Evolutionary conservation across 805 yeast genomes (phyloP).

Genomic region (Lipomyces spencermartinsiae): DNA sequence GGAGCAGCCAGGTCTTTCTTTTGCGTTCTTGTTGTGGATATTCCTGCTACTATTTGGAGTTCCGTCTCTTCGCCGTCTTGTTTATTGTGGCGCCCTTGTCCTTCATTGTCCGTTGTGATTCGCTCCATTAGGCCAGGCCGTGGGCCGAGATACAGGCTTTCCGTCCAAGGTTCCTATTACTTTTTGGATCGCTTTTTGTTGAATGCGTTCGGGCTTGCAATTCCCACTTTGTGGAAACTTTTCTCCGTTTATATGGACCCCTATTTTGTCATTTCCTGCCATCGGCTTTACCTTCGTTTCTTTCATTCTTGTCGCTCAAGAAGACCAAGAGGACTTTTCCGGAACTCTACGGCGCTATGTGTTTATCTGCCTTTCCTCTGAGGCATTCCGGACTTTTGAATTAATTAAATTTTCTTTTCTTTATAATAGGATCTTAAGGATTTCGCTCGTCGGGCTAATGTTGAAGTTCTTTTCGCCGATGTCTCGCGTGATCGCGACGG

Average conservation of each 20-base stretch:
- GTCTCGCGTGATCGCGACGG: slow-evolving; percentile 48
- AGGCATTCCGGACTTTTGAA: slow-evolving; percentile 40
- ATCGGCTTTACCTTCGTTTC: background rate
- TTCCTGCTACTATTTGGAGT: background rate
- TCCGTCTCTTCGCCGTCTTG: background rate
- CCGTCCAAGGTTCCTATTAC: background rate
- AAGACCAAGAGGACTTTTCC: slow-evolving; percentile 14
- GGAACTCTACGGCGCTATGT: slow-evolving; percentile 4
- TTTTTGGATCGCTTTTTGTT: background rate
- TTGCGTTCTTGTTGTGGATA: slow-evolving; percentile 1
- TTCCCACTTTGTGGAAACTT: background rate
- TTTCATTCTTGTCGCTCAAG: slow-evolving; percentile 7
- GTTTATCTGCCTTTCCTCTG: slow-evolving; percentile 25
- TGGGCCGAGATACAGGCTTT: background rate
- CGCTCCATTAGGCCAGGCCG: background rate
- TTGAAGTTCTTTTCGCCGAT: slow-evolving; percentile 49
- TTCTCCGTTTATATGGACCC: slow-evolving; percentile 3
- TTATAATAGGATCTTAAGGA: slow-evolving; percentile 65
- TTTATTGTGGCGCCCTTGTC: background rate
- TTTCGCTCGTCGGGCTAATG: slow-evolving; percentile 67
- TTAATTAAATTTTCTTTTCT: slow-evolving; percentile 31
- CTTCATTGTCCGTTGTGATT: background rate
- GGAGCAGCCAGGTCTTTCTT: slow-evolving; percentile 7
- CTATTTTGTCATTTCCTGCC: background rate
- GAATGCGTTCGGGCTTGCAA: background rate